Base-by-base conservation (phyloP, 2,329 filamentous ascomycete species). In the Stagonosporopsis chrysanthemi region DNA sequence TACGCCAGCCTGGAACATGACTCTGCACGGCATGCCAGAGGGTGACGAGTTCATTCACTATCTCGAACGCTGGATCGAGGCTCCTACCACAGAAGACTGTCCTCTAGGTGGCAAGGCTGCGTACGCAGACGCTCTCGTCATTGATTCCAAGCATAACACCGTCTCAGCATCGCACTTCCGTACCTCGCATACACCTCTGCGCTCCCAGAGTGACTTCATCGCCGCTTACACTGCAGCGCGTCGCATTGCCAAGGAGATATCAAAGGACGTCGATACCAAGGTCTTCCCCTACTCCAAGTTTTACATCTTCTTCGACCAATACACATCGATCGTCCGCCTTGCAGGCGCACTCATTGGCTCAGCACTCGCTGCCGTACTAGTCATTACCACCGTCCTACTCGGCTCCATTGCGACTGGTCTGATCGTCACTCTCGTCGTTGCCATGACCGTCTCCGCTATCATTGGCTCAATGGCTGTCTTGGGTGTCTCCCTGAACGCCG, bases 251-350 rank as follows among this genome's bases (percentile, higher is more conserved):
- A 80, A 87, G 12, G 89, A 90, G 26, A 88, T 99, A 48, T 88
- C 84, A 14, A 78, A 84, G 50, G 82, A 84, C 48, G 93, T 92
- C 4, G 85, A 88, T 5, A 86, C 91, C 22, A 88, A 95, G 23
- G 88, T 99, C 3, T 99, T 99, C 83, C 92, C 95, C 0, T 99
- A 99, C 80, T 96, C 91, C 66, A 89, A 97, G 59, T 97, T 97
- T 76, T 99, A 99, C 80, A 93, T 99, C 75, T 99, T 98, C 84
- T 99, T 99, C 75, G 95, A 99, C 74, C 95, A 98, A 75, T 99
- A 99, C 72, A 85, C 91, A 6, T 86, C 86, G 56, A 98, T 99
- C 60, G 87, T 96, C 19, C 83, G 84, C 11, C 83, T 98, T 4
- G 93, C 94, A 0, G 89, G 85, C 0, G 86, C 89, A 0, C 85